These are phyloP conservation scores for Tolypocladium guangdongense DNA, from an alignment of 2,329 filamentous ascomycete species.

Conservation along the genomic window DNA sequence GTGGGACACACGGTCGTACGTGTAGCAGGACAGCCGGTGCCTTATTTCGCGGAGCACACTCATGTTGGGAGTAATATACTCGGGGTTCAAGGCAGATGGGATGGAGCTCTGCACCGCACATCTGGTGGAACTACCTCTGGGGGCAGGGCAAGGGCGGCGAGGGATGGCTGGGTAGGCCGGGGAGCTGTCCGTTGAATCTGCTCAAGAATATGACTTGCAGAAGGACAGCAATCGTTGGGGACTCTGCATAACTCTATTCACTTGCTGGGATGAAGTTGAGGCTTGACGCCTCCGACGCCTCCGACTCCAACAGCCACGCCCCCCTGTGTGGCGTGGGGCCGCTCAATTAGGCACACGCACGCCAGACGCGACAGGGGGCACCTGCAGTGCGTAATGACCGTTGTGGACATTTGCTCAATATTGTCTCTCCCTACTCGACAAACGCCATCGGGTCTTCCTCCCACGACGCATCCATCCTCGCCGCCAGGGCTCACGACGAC, in stretches of 20 bases:
- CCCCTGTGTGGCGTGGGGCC: background rate
- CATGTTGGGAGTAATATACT: no score
- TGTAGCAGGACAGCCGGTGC: background rate
- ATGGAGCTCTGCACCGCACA: no score
- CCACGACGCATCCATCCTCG: background rate
- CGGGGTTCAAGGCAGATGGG: no score
- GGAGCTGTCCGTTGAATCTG: no score
- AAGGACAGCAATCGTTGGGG: no score
- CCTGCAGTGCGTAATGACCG: background rate
- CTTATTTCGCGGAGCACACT: no score
- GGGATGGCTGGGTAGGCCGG: no score
- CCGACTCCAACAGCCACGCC: background rate
- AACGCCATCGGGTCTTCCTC: background rate
- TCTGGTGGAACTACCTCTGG: background rate
- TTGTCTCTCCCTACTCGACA: background rate
- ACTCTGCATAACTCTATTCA: no score
- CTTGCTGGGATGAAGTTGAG: background rate
- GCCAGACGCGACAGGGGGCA: background rate
- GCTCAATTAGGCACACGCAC: constrained; percentile 2
- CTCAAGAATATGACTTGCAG: no score
- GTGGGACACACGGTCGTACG: background rate
- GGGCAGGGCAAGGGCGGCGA: no score
- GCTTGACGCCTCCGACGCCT: background rate
- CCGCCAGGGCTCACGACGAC: background rate
- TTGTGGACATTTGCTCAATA: background rate